These are phyloP conservation scores for Fusarium nurragi DNA, from an alignment of 2,329 filamentous ascomycete genomes.

Conservation along the genomic window DNA sequence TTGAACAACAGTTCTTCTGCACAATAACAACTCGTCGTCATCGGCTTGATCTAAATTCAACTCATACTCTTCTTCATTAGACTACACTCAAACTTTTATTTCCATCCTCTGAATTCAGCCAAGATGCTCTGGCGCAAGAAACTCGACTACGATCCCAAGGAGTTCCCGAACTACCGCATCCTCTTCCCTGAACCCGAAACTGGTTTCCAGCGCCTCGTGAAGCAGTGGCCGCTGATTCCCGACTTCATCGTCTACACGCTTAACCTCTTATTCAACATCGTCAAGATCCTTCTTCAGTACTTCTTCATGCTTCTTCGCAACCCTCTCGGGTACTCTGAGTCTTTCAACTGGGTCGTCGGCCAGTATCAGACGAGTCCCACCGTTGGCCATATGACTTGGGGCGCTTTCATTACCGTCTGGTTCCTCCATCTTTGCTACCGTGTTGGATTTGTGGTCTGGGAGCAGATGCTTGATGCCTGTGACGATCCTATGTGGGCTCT, in stretches of 20 bases:
- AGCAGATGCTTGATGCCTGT: conserved; percentile 1
- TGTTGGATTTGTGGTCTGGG: not conserved
- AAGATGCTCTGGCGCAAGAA: conserved; percentile 15
- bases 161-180: conserved; percentile 25
- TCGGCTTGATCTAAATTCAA: not conserved
- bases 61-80: not conserved
- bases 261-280: conserved; percentile 8
- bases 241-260: conserved; percentile 6
- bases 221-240: not conserved
- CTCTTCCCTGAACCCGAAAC: conserved; percentile 15
- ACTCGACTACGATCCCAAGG: conserved; percentile 27
- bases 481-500: not conserved
- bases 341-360: conserved; percentile 19
- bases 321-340: conserved; percentile 6
- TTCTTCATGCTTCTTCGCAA: conserved; percentile 8
- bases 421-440: conserved; percentile 4
- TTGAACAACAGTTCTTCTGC: not conserved
- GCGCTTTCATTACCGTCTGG: conserved; percentile 26
- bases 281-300: conserved; percentile 13
- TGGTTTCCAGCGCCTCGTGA: conserved; percentile 7
- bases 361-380: conserved; percentile 16
- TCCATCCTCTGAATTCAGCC: not conserved
- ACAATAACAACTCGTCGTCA: not conserved
- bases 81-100: not conserved
- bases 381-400: conserved; percentile 9